These are phyloP conservation scores for Arxiozyma slooffiae DNA, from an alignment of 1,139 yeast species.

Conservation along the genomic window DNA sequence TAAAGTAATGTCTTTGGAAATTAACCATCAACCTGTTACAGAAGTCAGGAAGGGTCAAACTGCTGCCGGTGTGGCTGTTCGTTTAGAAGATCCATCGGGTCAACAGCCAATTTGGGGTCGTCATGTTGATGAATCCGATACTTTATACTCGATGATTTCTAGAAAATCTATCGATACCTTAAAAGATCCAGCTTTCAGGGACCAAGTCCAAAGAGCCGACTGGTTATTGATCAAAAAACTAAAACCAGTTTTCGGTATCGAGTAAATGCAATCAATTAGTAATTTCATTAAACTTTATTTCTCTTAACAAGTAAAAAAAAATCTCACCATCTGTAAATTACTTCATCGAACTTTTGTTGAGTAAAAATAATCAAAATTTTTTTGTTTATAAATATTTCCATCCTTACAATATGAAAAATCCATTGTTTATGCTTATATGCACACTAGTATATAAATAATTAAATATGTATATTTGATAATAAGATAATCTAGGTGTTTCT, in stretches of 20 bases:
- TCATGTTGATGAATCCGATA: conserved; percentile 90
- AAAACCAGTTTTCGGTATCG: conserved; percentile 64
- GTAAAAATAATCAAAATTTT: background rate
- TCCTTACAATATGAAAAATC: background rate
- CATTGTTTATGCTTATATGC: background rate
- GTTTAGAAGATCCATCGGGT: conserved; percentile 84
- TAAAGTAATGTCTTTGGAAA: conserved; percentile 80
- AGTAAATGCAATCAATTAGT: conserved; percentile 11
- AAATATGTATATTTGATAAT: background rate
- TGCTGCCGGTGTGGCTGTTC: conserved; percentile 96
- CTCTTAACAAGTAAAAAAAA: background rate
- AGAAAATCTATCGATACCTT: conserved; percentile 92
- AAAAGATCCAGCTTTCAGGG: conserved; percentile 96
- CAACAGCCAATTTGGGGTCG: conserved; percentile 99
- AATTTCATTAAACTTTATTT: background rate
- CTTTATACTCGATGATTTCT: conserved; percentile 74
- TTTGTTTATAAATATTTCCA: background rate
- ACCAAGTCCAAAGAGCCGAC: conserved; percentile 85
- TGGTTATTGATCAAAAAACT: conserved; percentile 86
- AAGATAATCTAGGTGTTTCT: background rate
- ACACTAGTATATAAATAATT: background rate
- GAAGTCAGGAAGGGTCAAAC: conserved; percentile 89
- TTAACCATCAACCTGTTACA: conserved; percentile 77
- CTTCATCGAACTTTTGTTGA: background rate
- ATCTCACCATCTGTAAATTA: conserved; percentile 1